Percentiles rank a stretch among this genome's conserved stretches.
phyloP scores from a whole-genome alignment of 306 rosid species.

The Citrullus colocynthis region DNA sequence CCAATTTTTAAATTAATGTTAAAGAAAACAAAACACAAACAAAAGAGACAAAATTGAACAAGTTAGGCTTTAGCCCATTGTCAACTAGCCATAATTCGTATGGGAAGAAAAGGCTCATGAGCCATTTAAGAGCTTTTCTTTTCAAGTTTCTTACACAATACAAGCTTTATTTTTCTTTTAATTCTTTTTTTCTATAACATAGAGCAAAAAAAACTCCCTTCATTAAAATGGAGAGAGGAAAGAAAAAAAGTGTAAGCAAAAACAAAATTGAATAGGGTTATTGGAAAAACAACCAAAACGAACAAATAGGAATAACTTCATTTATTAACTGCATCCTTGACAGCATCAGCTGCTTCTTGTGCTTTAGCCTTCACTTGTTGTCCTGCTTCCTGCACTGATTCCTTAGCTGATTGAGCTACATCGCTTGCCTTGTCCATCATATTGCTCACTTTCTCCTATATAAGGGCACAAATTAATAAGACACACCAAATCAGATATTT shows the following conservation, averaged over 20 bases:
- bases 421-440: conserved; percentile 38
- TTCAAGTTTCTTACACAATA: background rate
- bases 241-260: background rate
- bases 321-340: conserved; percentile 50
- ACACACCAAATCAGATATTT: too few species aligned
- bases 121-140: background rate
- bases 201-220: too few species aligned
- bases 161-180: background rate
- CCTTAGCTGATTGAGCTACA: conserved; percentile 47
- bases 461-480: background rate
- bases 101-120: background rate
- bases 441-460: conserved; percentile 39
- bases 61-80: too few species aligned
- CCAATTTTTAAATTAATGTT: too few species aligned
- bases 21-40: too few species aligned
- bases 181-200: too few species aligned
- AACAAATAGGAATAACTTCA: background rate
- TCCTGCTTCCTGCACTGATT: conserved; percentile 36
- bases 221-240: too few species aligned
- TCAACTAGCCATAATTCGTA: too few species aligned
- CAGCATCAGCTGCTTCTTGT: conserved; percentile 51
- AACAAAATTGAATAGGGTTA: background rate
- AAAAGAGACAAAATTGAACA: too few species aligned
- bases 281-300: background rate
- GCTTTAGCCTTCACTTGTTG: conserved; percentile 35